Conservation (phyloP, 2,329 filamentous ascomycete genomes). For the Magnaporthales sp. region DNA sequence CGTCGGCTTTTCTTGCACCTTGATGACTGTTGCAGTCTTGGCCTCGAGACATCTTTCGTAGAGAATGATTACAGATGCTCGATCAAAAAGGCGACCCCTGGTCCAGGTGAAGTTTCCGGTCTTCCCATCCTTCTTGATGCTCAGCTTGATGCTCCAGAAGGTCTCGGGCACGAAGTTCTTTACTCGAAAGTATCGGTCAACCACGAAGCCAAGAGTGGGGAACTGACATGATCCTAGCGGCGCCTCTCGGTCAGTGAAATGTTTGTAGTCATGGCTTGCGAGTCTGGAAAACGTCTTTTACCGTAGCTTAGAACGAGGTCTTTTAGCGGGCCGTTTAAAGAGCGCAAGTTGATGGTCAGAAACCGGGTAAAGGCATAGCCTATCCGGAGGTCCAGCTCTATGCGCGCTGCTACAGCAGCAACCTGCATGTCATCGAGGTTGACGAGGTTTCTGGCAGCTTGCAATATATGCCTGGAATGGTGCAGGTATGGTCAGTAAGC, state of each 20-base stretch:
- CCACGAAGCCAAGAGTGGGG: conserved; percentile 91
- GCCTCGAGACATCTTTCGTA: conserved; percentile 78
- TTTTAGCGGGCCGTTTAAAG: conserved; percentile 58
- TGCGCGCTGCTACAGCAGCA: conserved; percentile 78
- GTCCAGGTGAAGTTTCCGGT: conserved; percentile 80
- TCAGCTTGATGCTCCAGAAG: conserved; percentile 89
- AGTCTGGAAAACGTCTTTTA: conserved; percentile 24
- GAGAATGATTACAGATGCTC: conserved; percentile 68
- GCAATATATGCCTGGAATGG: conserved; percentile 64
- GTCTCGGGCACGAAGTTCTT: conserved; percentile 86
- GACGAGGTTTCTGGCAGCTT: conserved; percentile 69
- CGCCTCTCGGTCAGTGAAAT: background rate
- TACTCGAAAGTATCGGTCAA: conserved; percentile 90
- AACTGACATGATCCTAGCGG: conserved; percentile 80
- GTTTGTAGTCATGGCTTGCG: background rate
- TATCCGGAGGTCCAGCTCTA: conserved; percentile 87
- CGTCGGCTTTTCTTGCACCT: conserved; percentile 83
- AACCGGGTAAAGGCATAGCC: conserved; percentile 89
- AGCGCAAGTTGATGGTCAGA: conserved; percentile 69
- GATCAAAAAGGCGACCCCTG: conserved; percentile 77
- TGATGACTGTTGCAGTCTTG: conserved; percentile 69
- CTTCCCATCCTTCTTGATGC: conserved; percentile 67
- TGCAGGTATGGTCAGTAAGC: background rate
- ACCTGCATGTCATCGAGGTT: conserved; percentile 79
- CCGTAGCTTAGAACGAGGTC: conserved; percentile 73